phyloP scores from a whole-genome alignment of 2,329 filamentous ascomycete genomes.

The Botryotinia convoluta region DNA sequence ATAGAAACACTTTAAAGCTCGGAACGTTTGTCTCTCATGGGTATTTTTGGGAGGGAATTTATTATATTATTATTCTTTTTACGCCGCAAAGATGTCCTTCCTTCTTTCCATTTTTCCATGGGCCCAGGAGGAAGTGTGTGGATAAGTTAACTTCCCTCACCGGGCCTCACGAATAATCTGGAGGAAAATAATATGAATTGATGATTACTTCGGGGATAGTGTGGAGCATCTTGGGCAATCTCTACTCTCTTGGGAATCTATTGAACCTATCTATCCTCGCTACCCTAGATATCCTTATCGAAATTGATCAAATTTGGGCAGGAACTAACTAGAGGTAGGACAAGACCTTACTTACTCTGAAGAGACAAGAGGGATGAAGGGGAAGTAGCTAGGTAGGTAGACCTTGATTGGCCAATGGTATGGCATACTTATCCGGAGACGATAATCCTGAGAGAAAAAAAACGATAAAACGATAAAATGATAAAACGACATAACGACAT shows the following conservation, averaged over 20 bases:
- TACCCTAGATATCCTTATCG: neutral
- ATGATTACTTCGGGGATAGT: neutral
- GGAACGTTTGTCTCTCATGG: neutral
- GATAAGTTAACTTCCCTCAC: neutral
- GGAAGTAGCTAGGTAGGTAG: neutral
- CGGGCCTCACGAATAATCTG: neutral
- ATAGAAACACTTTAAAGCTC: neutral
- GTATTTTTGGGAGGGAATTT: neutral
- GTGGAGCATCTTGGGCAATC: neutral
- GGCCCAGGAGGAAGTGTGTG: neutral
- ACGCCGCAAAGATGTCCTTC: neutral
- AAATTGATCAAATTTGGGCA: conserved; percentile 5
- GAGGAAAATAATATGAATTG: neutral
- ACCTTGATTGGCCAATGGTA: neutral
- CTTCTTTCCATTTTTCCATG: neutral
- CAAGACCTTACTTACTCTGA: neutral
- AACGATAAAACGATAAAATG: neutral
- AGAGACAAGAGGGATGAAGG: neutral
- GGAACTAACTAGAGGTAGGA: neutral
- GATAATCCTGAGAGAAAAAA: neutral
- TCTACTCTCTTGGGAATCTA: neutral
- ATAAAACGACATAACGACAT: neutral
- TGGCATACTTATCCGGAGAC: neutral
- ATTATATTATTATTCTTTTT: neutral
- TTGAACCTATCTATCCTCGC: neutral